These are phyloP conservation scores for Candida incommunis DNA, from an alignment of 805 yeast genomes.

Conservation along the genomic window DNA sequence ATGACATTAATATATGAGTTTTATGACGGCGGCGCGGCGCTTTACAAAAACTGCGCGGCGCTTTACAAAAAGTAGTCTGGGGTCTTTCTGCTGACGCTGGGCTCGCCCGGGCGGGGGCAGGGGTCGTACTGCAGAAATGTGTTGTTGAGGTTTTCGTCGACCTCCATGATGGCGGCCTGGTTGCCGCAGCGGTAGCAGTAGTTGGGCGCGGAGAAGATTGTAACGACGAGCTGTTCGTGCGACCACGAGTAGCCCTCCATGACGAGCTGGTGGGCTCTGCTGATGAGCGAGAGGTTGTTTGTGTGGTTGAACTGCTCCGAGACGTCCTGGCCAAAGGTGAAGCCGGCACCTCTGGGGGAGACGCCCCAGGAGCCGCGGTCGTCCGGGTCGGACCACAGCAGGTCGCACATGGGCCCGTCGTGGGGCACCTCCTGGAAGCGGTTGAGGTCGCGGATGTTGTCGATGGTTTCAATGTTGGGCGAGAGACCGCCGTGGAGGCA, in stretches of 20 bases:
- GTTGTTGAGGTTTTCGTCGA: conserved; percentile 77
- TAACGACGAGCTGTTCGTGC: conserved; percentile 86
- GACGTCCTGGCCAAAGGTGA: conserved; percentile 95
- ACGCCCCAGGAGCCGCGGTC: conserved; percentile 98
- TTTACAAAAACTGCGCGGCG: too few relatives aligned
- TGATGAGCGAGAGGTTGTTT: conserved; percentile 72
- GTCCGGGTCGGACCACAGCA: conserved; percentile 94
- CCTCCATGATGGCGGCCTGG: conserved; percentile 97
- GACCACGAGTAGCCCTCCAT: conserved; percentile 97
- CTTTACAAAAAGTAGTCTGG: conserved; percentile 91
- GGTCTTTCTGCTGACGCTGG: conserved; percentile 90
- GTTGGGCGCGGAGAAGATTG: conserved; percentile 90
- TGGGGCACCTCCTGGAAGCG: conserved; percentile 96
- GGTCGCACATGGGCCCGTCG: conserved; percentile 96
- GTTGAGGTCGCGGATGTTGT: conserved; percentile 84
- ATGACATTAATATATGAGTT: too few relatives aligned
- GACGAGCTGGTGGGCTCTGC: conserved; percentile 93
- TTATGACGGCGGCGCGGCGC: not conserved
- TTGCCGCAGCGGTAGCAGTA: conserved; percentile 96
- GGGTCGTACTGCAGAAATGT: conserved; percentile 92
- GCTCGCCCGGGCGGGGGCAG: conserved; percentile 93
- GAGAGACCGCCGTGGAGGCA: conserved; percentile 96
- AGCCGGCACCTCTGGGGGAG: conserved; percentile 97
- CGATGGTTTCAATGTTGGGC: conserved; percentile 92
- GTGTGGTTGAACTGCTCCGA: conserved; percentile 92